Base-by-base conservation (phyloP, 1,284 basidiomycete genomes). In the Pseudozyma sp. region DNA sequence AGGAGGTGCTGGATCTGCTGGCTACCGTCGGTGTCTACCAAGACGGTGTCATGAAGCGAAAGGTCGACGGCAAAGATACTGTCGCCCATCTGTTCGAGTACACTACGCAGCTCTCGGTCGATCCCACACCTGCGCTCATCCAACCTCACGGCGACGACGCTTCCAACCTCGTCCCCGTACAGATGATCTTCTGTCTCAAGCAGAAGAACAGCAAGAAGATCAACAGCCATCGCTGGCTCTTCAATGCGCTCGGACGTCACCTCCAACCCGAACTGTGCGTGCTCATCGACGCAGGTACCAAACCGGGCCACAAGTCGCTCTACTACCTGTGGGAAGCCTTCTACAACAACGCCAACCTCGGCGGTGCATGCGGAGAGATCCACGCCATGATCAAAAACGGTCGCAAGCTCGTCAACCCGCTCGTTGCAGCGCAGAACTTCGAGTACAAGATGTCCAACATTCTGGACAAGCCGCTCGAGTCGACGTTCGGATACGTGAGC, bases 131-230 rank as follows among this genome's bases (percentile, higher is more conserved):
- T 1, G 91, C 93, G 78, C 88, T 98, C 42, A 91, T 98, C 53
- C 90, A 94, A 44, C 96, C 96, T 17, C 91, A 93, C 79, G 89
- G 90, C 14, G 91, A 93, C 33, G 93, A 85, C 40, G 92, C 93
- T 16, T 60, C 75, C 85, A 97, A 97, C 85, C 85, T 98, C 24
- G 86, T 97, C 1, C 96, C 96, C 0, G 94, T 98, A 3, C 94
- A 97, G 84, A 92, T 98, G 84, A 97, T 98, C 73, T 90, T 98
- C 71, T 91, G 94, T 60, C 87, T 98, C 77, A 98, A 98, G 86
- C 94, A 94, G 37, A 94, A 97, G 87, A 98, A 98, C 85, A 94
- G 92, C 68, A 94, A 95, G 60, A 82, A 84, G 73, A 84, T 85
- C 78, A 85, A 86, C 68, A 83, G 85, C 43, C 88, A 88, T 73